Evolutionary conservation across 169 alveolate species (phyloP).

Genomic region (Plasmodium malariae): DNA sequence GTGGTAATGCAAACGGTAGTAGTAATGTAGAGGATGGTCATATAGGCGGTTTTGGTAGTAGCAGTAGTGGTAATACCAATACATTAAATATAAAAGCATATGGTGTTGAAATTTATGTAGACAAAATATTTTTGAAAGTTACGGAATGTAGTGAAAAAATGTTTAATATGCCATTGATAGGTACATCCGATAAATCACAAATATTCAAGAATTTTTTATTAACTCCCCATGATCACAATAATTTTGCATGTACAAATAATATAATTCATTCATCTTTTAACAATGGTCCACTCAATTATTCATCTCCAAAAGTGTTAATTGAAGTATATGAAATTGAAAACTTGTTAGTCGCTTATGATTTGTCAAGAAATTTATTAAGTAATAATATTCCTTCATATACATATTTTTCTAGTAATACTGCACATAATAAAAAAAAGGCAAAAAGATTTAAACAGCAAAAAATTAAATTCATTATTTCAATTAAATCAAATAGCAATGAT

Average conservation of each 20-base stretch:
- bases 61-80: neutral
- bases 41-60: neutral
- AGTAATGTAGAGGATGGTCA: neutral
- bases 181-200: conserved; percentile 36
- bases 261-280: conserved; percentile 3
- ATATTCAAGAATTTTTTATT: conserved; percentile 42
- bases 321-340: conserved; percentile 45
- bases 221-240: conserved; percentile 20
- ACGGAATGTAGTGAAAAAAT: conserved; percentile 51
- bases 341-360: conserved; percentile 62
- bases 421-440: conserved; percentile 45
- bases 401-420: conserved; percentile 34
- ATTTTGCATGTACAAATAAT: conserved; percentile 50
- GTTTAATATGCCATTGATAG: conserved; percentile 7
- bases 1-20: neutral
- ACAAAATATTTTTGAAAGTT: conserved; percentile 46
- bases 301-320: conserved; percentile 50
- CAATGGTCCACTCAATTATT: conserved; percentile 33
- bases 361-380: conserved; percentile 51
- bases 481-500: conserved; percentile 40
- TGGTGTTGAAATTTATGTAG: conserved; percentile 68
- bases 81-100: conserved; percentile 42
- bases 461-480: conserved; percentile 48
- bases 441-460: conserved; percentile 54
- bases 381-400: conserved; percentile 61